Conservation (phyloP, 1,139 yeast species). For the Taphrina confusa region DNA sequence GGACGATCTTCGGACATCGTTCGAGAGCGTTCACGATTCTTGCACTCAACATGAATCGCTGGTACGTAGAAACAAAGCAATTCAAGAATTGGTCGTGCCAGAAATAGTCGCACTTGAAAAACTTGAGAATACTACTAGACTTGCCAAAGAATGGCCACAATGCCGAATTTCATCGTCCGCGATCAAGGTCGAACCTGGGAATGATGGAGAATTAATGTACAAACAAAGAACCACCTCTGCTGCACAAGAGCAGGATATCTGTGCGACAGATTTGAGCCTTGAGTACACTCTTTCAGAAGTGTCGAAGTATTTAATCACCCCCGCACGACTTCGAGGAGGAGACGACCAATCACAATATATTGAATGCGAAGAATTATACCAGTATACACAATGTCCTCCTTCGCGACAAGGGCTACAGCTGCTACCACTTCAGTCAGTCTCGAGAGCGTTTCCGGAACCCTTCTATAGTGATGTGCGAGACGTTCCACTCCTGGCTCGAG, state of each 20-base stretch:
- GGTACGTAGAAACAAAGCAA: background rate
- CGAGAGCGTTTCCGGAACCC: conserved; percentile 30
- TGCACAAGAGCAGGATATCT: too few species aligned
- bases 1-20: conserved; percentile 7
- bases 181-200: background rate
- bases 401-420: background rate
- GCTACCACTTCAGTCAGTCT: background rate
- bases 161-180: too few species aligned
- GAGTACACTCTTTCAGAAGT: background rate
- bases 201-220: background rate
- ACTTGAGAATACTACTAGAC: too few species aligned
- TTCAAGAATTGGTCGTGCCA: background rate
- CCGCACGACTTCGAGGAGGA: conserved; percentile 12
- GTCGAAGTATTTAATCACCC: background rate
- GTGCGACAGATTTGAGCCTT: background rate
- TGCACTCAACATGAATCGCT: conserved; percentile 4
- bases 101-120: too few species aligned
- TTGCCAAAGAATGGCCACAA: too few species aligned
- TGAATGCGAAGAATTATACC: too few species aligned
- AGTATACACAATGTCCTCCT: too few species aligned
- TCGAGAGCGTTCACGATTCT: conserved; percentile 18
- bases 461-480: conserved; percentile 21
- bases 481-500: conserved; percentile 9
- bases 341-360: background rate
- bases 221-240: too few species aligned